phyloP scores from a whole-genome alignment of 768 basidiomycete genomes.

The Amanita thiersii region DNA sequence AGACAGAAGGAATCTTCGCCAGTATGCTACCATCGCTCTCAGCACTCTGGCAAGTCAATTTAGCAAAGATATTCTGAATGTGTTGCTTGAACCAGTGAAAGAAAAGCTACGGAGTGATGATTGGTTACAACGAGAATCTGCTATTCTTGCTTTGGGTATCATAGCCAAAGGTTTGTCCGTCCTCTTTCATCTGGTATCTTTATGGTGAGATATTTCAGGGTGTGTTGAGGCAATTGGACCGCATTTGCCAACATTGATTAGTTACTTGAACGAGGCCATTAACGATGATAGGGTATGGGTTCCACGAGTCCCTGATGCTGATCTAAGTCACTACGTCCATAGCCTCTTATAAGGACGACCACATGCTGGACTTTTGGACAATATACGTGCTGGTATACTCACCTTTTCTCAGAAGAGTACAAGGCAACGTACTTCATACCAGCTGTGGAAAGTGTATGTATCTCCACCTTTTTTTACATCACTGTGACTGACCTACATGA shows the following conservation, averaged over 20 bases:
- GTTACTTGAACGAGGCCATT: slow-evolving; percentile 85
- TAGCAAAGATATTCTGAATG: slow-evolving; percentile 79
- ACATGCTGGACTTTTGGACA: slow-evolving; percentile 98
- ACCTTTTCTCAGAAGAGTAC: slow-evolving; percentile 77
- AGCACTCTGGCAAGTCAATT: slow-evolving; percentile 96
- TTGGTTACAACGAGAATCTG: slow-evolving; percentile 93
- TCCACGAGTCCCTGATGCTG: slow-evolving; percentile 6
- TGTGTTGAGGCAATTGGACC: slow-evolving; percentile 95
- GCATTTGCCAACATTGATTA: slow-evolving; percentile 87
- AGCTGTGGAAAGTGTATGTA: slow-evolving; percentile 89
- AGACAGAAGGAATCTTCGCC: slow-evolving; percentile 97
- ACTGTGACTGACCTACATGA: slow-evolving; percentile 5
- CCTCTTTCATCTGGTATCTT: slow-evolving; percentile 1
- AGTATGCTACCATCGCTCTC: slow-evolving; percentile 95
- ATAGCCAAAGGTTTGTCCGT: slow-evolving; percentile 85
- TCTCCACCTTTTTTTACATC: not conserved
- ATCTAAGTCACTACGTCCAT: slow-evolving; percentile 9
- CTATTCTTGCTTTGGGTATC: slow-evolving; percentile 91
- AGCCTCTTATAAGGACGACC: slow-evolving; percentile 97
- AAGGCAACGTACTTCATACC: slow-evolving; percentile 89
- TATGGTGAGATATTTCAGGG: slow-evolving; percentile 37
- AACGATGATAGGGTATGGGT: slow-evolving; percentile 82
- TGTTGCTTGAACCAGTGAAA: slow-evolving; percentile 84
- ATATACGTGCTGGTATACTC: slow-evolving; percentile 97
- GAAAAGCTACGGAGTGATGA: slow-evolving; percentile 88